Percentiles rank a stretch among this genome's conserved stretches.
Evolutionary conservation across 176 grass and related monocot species (phyloP).

Genomic region (Thalia dealbata): DNA sequence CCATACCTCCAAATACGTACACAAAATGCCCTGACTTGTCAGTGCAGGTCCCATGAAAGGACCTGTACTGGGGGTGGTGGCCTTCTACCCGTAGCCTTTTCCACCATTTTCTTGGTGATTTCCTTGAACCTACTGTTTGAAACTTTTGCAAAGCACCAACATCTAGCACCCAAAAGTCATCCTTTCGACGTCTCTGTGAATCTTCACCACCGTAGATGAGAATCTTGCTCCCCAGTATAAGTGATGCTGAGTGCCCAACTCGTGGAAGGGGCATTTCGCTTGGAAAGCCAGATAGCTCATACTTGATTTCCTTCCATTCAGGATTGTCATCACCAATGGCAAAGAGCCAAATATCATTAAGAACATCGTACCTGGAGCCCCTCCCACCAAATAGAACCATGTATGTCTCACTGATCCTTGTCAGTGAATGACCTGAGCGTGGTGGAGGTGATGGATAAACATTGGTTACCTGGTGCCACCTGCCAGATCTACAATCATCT

Average conservation of each 20-base stretch:
- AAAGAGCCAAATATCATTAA: conserved; percentile 95
- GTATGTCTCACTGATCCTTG: conserved; percentile 53
- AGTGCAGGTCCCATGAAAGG: conserved; percentile 77
- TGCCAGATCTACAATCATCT: conserved; percentile 37
- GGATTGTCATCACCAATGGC: conserved; percentile 32
- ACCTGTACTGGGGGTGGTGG: conserved; percentile 52
- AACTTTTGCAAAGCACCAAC: conserved; percentile 36
- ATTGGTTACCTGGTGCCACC: conserved; percentile 53
- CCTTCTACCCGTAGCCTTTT: conserved; percentile 57
- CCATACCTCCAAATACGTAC: conserved; percentile 88
- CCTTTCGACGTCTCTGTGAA: conserved; percentile 54
- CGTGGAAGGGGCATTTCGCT: conserved; percentile 65
- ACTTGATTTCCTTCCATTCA: conserved; percentile 83
- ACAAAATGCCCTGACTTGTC: conserved; percentile 54
- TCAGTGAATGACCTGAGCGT: conserved; percentile 79
- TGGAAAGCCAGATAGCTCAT: conserved; percentile 40
- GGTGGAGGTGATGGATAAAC: conserved; percentile 43
- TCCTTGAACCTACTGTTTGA: conserved; percentile 36
- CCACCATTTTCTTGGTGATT: conserved; percentile 55
- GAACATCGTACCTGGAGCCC: conserved; percentile 70
- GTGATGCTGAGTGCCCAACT: conserved; percentile 77
- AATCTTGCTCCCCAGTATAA: conserved; percentile 63
- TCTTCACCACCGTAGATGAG: conserved; percentile 94
- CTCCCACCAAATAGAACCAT: conserved; percentile 88
- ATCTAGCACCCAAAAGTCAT: conserved; percentile 96